Conservation (phyloP, 2,329 filamentous ascomycete species). For the Akanthomyces lecanii region DNA sequence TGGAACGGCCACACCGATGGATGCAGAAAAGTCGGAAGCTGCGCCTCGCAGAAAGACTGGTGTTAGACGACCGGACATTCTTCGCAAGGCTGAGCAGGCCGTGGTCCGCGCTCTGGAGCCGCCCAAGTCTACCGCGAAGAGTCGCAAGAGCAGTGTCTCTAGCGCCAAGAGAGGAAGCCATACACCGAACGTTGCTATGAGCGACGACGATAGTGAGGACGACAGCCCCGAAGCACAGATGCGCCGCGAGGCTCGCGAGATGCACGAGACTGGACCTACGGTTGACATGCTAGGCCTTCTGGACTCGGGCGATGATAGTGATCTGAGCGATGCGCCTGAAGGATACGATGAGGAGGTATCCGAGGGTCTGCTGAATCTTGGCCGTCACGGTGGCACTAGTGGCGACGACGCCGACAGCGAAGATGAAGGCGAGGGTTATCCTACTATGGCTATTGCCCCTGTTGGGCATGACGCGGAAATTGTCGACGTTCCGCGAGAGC, state of each 20-base stretch:
- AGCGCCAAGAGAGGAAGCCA: conserved; percentile 44
- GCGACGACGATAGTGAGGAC: conserved; percentile 36
- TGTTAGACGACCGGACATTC: conserved; percentile 52
- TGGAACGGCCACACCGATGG: conserved; percentile 31
- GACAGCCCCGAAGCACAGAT: conserved; percentile 39
- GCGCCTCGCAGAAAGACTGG: conserved; percentile 40
- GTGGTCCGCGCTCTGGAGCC: conserved; percentile 48
- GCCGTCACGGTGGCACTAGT: conserved; percentile 20
- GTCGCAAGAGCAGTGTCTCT: conserved; percentile 47
- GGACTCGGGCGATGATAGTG: conserved; percentile 62
- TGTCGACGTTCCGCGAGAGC: conserved; percentile 18
- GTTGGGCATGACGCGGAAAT: neutral
- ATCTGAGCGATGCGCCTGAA: conserved; percentile 60
- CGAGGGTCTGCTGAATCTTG: conserved; percentile 34
- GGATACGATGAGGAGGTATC: conserved; percentile 56
- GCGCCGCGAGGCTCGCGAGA: conserved; percentile 35
- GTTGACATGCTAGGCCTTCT: conserved; percentile 7
- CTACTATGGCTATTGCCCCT: no score
- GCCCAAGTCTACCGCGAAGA: conserved; percentile 42
- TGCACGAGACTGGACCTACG: conserved; percentile 37
- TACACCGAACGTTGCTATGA: conserved; percentile 34
- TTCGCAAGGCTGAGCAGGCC: conserved; percentile 59
- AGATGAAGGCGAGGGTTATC: conserved; percentile 29
- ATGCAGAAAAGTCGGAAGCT: conserved; percentile 40
- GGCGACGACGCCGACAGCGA: conserved; percentile 35